These are phyloP conservation scores for Debaryomyces sp. DNA, from an alignment of 1,139 yeast species.

Conservation along the genomic window DNA sequence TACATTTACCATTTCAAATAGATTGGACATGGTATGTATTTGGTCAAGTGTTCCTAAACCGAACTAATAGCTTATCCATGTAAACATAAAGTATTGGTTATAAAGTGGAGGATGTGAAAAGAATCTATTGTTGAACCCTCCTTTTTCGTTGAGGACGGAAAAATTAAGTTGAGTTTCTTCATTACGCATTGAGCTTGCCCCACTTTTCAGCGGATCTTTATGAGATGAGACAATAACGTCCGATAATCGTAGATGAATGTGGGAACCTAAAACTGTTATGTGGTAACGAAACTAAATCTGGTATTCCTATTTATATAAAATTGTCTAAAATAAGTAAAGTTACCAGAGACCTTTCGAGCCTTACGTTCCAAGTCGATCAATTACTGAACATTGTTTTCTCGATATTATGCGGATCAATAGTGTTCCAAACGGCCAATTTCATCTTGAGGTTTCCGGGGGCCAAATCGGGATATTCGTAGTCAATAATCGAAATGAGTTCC, in stretches of 20 bases:
- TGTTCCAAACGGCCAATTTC: slow-evolving; percentile 25
- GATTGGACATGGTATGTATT: background rate
- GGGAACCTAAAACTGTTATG: too few relatives aligned
- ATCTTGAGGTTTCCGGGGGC: slow-evolving; percentile 37
- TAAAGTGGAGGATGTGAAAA: background rate
- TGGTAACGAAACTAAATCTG: too few relatives aligned
- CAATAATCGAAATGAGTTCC: slow-evolving; percentile 41
- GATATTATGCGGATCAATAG: slow-evolving; percentile 4
- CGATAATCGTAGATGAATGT: too few relatives aligned
- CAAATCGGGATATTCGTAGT: slow-evolving; percentile 48
- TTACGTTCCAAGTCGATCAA: background rate
- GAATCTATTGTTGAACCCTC: background rate
- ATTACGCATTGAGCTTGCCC: background rate
- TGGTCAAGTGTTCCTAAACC: background rate
- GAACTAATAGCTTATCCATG: too few relatives aligned
- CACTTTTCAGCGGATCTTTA: background rate
- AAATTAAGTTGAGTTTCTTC: background rate
- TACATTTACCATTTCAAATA: background rate
- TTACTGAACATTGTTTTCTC: background rate
- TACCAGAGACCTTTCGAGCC: background rate
- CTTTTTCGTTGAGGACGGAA: background rate
- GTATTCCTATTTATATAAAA: too few relatives aligned
- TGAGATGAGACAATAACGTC: background rate
- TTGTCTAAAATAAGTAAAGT: too few relatives aligned
- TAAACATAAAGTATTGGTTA: background rate